Base-by-base conservation (phyloP, 2,329 filamentous ascomycete species). In the Pezicula radicicola region DNA sequence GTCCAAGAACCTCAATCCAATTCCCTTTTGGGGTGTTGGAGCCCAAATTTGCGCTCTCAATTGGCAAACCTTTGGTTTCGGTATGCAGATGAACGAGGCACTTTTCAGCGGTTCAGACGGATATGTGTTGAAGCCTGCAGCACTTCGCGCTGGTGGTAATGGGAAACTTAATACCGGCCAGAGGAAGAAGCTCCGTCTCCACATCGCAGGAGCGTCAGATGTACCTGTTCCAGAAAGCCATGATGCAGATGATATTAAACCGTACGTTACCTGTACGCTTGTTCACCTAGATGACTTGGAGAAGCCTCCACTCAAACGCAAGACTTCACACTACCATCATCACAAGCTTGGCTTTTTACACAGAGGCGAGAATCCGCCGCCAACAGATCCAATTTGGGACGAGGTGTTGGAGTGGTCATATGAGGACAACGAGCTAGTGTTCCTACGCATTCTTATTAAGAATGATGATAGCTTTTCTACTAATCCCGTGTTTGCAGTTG, bases 41-140 rank as follows among this genome's bases (percentile, higher is more conserved):
- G 84, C 84, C 2, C 85, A 88, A 60, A 83, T 88, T 44, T 87
- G 83, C 63, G 85, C 85, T 3, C 73, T 88, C 48, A 88, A 88
- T 68, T 85, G 84, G 80, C 85, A 88, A 62, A 85, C 78, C 0
- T 88, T 87, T 57, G 83, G 82, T 33, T 77, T 78, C 6, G 77
- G 77, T 61, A 84, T 85, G 71, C 85, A 88, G 66, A 72, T 88
- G 57, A 88, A 88, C 63, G 83, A 87, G 60, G 85, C 84, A 0
- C 71, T 88, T 0, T 88, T 88, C 66, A 76, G 73, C 44, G 83
- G 83, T 12, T 82, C 83, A 0, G 80, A 82, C 27, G 85, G 85
- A 7, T 88, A 81, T 60, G 78, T 88, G 1, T 71, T 88, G 19
- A 88, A 88, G 64, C 85, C 85, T 0, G 74, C 76, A 0, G 73